Base-by-base conservation (phyloP, 176 grass and related monocot species). In the Leersia perrieri region DNA sequence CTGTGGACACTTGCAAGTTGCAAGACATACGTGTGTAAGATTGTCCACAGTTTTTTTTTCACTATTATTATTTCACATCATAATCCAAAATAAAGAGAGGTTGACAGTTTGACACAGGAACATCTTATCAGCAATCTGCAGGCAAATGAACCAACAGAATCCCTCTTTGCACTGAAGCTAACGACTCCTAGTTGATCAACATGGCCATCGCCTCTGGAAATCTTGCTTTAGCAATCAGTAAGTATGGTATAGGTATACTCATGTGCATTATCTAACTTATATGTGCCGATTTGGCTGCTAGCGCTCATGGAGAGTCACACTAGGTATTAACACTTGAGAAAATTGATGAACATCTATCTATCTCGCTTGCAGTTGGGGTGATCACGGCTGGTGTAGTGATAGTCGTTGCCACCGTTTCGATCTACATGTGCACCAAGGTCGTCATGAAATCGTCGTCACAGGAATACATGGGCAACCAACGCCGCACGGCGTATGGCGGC, bases 201-300 rank as follows among this genome's bases (percentile, higher is more conserved):
- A 76, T 76, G 82, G 33, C 82, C 26, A 2, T 67, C 7, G 32
- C 20, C 77, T 3, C 3, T 63, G 66, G 40, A 11, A 15, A 15
- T 31, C 5, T 82, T 38, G 66, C 18, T 33, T 3, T 88, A 71
- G 5, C 25, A 64, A 25, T 88, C 72, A 28, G 86, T 88, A 88
- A 77, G 32, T 70, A 71, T 20, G 8, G n/a, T n/a, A n/a, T n/a
- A n/a, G n/a, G n/a, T n/a, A n/a, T n/a, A n/a, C n/a, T n/a, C n/a
- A n/a, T n/a, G 25, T 39, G 3, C 22, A 3, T 4, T 18, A 68
- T 26, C 12, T 60, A 60, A 23, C 23, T 49, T n/a, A n/a, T n/a
- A n/a, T n/a, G n/a, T n/a, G n/a, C n/a, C n/a, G n/a, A n/a, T n/a
- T n/a, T n/a, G n/a, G n/a, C n/a, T n/a, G n/a, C n/a, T n/a, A n/a